A percentile compares a stretch with the other conserved stretches of the same genome.
These are phyloP conservation scores for Candida sanyaensis DNA, from an alignment of 1,139 yeast genomes.

Conservation along the genomic window DNA sequence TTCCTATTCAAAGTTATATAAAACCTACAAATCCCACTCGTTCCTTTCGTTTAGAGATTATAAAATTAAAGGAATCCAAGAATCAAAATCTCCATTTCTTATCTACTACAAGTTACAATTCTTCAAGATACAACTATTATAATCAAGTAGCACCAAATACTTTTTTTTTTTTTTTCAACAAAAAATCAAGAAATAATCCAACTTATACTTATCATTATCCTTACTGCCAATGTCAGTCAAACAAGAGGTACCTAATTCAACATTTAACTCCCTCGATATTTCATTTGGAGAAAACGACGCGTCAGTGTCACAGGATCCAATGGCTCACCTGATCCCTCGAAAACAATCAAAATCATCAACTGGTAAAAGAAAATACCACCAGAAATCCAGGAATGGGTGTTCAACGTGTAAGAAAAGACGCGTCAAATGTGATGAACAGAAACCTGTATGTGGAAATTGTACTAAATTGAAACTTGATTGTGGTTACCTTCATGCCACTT, in stretches of 20 bases:
- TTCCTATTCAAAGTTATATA: not conserved
- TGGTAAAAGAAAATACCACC: conserved; percentile 72
- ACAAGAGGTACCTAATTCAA: conserved; percentile 6
- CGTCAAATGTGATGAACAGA: conserved; percentile 89
- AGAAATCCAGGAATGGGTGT: conserved; percentile 86
- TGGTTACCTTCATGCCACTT: conserved; percentile 41
- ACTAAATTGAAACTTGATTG: conserved; percentile 75
- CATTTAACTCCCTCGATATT: conserved; percentile 1
- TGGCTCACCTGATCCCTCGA: not conserved
- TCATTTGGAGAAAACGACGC: not conserved
- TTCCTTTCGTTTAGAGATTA: not conserved
- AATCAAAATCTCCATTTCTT: not conserved
- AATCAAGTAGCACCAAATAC: not conserved
- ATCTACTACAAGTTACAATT: too few species aligned
- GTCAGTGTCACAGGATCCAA: not conserved
- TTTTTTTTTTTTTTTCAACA: conserved; percentile 2
- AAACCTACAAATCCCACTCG: not conserved
- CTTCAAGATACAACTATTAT: not conserved
- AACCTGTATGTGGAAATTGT: conserved; percentile 81
- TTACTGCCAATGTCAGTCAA: not conserved
- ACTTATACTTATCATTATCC: not conserved
- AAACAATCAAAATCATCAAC: conserved; percentile 25
- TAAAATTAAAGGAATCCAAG: not conserved
- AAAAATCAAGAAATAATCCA: not conserved
- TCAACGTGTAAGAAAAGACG: conserved; percentile 84